Evolutionary conservation across 2,329 filamentous ascomycete species (phyloP).

Genomic region (Cladosporium sp.): DNA sequence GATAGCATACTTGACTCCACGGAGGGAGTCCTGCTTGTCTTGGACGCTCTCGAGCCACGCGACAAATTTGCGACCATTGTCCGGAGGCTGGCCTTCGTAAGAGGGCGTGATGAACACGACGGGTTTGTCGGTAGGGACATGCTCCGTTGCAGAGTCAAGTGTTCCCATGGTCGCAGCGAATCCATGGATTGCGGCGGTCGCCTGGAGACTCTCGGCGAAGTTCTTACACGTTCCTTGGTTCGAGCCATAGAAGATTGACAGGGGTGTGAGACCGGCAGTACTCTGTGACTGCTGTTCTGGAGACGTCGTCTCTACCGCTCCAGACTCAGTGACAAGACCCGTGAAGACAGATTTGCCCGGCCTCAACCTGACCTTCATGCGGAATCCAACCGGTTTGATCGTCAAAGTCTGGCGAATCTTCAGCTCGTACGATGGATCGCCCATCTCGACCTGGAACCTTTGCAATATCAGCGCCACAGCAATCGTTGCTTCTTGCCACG

Average conservation of each 20-base stretch:
- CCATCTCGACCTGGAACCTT: constrained; percentile 48
- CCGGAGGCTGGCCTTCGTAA: constrained; percentile 48
- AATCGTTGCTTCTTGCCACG: constrained; percentile 56
- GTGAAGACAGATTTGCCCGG: constrained; percentile 52
- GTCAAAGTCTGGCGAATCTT: constrained; percentile 49
- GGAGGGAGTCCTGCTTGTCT: constrained; percentile 29
- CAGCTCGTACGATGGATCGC: constrained; percentile 47
- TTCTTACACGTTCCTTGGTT: constrained; percentile 52
- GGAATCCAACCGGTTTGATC: constrained; percentile 43
- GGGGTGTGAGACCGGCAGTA: constrained; percentile 33
- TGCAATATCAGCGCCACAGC: constrained; percentile 48
- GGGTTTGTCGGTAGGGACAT: constrained; percentile 41
- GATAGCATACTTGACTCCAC: constrained; percentile 43
- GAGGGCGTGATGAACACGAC: constrained; percentile 44
- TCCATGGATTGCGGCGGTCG: constrained; percentile 41
- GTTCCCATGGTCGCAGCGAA: constrained; percentile 40
- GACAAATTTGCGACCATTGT: constrained; percentile 47
- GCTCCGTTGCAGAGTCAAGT: constrained; percentile 35
- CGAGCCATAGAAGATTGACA: constrained; percentile 72
- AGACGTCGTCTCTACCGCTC: neutral
- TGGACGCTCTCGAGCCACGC: constrained; percentile 38
- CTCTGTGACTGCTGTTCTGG: neutral
- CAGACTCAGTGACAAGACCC: constrained; percentile 53
- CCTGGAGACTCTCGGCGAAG: constrained; percentile 42
- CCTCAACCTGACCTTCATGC: constrained; percentile 8